Evolutionary conservation across 495 filamentous ascomycete genomes (phyloP), one percentile per base, ranked within the genome.

Genomic region (Penicillium pancosmium): DNA sequence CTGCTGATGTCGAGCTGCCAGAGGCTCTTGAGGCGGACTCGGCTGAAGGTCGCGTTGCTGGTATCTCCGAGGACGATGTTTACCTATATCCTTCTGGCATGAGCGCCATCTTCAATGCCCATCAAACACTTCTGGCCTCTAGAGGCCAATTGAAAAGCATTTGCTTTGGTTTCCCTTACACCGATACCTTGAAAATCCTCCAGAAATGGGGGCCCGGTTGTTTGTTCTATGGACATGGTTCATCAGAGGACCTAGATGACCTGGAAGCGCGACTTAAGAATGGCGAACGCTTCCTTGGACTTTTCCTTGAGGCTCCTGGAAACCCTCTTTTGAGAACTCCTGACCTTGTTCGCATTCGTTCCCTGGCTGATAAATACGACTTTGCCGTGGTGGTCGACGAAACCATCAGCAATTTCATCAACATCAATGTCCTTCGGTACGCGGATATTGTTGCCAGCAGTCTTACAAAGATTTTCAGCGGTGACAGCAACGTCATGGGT

Each of bases 401-500:
- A 71, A 98, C 94, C 3, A 88, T 98, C 51, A 93, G 94, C 62
- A 98, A 93, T 54, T 96, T 97, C 62, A 82, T 96, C 55, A 98
- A 98, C 64, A 88, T 98, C 57, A 89, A 97, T 68, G 90, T 98
- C 3, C 82, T 98, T 3, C 91, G 86, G 1, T 88, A 88, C 68
- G 91, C 91, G 49, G 94, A 98, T 73, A 82, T 97, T 13, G 91
- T 96, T 16, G 93, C 93, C 51, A 94, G 89, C 78, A 96, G 91
- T 64, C 80, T 98, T 54, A 97, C 94, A 4, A 98, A 98, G 73
- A 88, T 97, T 50, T 98, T 98, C 74, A 95, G 91, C 55, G 94
- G 94, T 31, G 93, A 96, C 71, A 91, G 91, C 71, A 98, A 98
- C 73, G 94, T 98, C 52, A 97, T 98, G 94, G 94, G 92, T 61